A percentile compares a stretch with the other conserved stretches of the same genome.
These are phyloP conservation scores for Dimargaris xerosporica DNA, from an alignment of 192 early-diverging fungal species.

Conservation along the genomic window DNA sequence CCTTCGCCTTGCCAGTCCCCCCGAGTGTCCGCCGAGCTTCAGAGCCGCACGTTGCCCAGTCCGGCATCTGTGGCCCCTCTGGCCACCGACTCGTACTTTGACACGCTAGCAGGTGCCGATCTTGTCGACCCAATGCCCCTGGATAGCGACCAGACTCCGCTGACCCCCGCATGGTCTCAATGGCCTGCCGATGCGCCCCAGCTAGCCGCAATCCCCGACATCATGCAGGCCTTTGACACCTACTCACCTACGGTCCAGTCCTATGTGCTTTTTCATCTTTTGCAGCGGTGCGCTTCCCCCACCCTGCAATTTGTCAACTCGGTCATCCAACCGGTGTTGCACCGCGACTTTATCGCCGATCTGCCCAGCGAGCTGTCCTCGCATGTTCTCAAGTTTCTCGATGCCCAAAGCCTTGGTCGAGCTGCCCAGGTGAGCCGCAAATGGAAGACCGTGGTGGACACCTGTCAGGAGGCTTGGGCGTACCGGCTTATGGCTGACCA, in stretches of 20 bases:
- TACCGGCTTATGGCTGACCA: conserved; percentile 21
- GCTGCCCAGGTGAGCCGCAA: conserved; percentile 63
- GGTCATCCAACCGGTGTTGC: conserved; percentile 76
- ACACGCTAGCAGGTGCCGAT: too few relatives aligned
- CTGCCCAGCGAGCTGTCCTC: conserved; percentile 54
- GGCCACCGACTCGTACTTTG: conserved; percentile 1
- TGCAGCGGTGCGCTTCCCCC: conserved; percentile 62
- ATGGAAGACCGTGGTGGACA: conserved; percentile 70
- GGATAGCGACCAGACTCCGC: too few relatives aligned
- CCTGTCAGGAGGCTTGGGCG: conserved; percentile 32
- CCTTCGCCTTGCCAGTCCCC: conserved; percentile 10
- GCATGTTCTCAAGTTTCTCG: conserved; percentile 72
- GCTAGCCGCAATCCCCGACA: conserved; percentile 6
- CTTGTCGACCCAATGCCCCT: too few relatives aligned
- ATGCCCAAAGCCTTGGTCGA: conserved; percentile 57
- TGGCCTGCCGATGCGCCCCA: conserved; percentile 1
- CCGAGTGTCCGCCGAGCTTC: conserved; percentile 3
- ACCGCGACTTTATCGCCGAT: conserved; percentile 74
- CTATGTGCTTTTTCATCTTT: conserved; percentile 77
- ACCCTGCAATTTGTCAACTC: conserved; percentile 85
- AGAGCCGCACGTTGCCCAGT: conserved; percentile 2
- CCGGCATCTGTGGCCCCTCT: background rate
- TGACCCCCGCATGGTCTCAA: background rate
- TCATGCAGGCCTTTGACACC: conserved; percentile 66
- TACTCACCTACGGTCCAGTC: conserved; percentile 62